Percentiles rank a stretch among this genome's conserved stretches.
These are phyloP conservation scores for Colletotrichum sidae DNA, from an alignment of 2,329 filamentous ascomycete genomes.

Conservation along the genomic window DNA sequence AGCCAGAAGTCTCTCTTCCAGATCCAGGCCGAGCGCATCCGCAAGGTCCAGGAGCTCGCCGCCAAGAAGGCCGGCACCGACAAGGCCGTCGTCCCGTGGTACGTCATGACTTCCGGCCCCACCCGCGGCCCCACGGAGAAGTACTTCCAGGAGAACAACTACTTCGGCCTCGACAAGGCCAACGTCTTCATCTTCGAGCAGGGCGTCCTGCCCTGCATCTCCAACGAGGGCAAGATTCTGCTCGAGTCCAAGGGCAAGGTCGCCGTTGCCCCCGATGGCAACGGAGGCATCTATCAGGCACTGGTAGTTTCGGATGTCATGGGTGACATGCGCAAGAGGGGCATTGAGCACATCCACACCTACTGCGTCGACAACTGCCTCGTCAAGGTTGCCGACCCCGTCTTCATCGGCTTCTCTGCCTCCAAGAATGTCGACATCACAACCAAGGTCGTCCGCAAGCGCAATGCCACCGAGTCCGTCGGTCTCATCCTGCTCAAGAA, in stretches of 20 bases:
- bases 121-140: constrained; percentile 91
- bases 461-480: constrained; percentile 94
- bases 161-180: constrained; percentile 87
- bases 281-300: constrained; percentile 96
- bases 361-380: constrained; percentile 99
- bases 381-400: constrained; percentile 97
- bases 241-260: constrained; percentile 91
- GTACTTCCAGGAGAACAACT: constrained; percentile 90
- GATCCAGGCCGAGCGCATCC: constrained; percentile 94
- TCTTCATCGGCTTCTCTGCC: constrained; percentile 94
- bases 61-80: constrained; percentile 69
- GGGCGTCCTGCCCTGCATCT: constrained; percentile 95
- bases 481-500: constrained; percentile 96
- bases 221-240: constrained; percentile 96
- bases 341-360: constrained; percentile 93
- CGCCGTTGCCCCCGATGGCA: constrained; percentile 95
- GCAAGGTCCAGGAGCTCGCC: constrained; percentile 85
- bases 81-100: constrained; percentile 86
- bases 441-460: constrained; percentile 99
- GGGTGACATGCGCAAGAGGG: constrained; percentile 87
- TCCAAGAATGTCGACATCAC: constrained; percentile 92
- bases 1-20: constrained; percentile 96
- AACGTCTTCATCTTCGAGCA: constrained; percentile 97
- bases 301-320: constrained; percentile 84
- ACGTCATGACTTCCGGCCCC: constrained; percentile 98